Evolutionary conservation across 2,329 filamentous ascomycete species (phyloP), one percentile per base, ranked within the genome.

Genomic region (Ophiostoma ulmi): DNA sequence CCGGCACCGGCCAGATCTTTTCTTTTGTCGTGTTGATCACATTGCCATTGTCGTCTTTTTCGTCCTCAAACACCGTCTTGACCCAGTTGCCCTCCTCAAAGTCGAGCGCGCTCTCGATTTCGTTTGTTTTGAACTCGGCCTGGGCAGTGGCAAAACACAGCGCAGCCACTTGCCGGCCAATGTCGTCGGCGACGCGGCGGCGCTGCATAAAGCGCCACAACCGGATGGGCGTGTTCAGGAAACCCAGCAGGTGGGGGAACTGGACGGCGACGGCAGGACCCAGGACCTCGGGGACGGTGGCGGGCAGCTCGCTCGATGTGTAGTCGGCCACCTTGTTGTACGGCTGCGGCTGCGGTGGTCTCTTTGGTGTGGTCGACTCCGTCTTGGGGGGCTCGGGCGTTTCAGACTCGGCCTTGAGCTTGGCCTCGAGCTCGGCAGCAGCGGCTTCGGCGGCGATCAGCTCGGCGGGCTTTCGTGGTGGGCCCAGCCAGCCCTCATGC

Each of bases 401-500:
- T 7, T 17, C 20, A 5, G 58, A 26, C 17, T 65, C 63, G 36
- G 63, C 35, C 70, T 70, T 68, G 41, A 39, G 61, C 36, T 65
- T 65, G 63, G 63, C 63, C 36, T 65, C 63, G 35, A 65, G 63
- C 36, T 65, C 63, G 36, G 63, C 63, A 8, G 63, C 63, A 7
- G 36, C 63, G 10, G 36, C 63, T 6, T 65, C 63, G 10, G 63
- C 63, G 35, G 20, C 63, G 10, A 41, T 20, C 20, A 65, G 63
- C 63, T 39, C 63, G 63, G 63, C 6, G 70, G 70, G 55, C 22
- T 36, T 67, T 10, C 71, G 76, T 63, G 97, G 82, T 8, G 95
- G 93, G 0, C 95, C 94, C 35, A 99, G 82, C 94, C 95, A 99
- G 70, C 95, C 95, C 80, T 99, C 95, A 78, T 99, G 95, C 74